phyloP scores from a whole-genome alignment of 139 green algal genomes.

The Klebsormidium nitens region DNA sequence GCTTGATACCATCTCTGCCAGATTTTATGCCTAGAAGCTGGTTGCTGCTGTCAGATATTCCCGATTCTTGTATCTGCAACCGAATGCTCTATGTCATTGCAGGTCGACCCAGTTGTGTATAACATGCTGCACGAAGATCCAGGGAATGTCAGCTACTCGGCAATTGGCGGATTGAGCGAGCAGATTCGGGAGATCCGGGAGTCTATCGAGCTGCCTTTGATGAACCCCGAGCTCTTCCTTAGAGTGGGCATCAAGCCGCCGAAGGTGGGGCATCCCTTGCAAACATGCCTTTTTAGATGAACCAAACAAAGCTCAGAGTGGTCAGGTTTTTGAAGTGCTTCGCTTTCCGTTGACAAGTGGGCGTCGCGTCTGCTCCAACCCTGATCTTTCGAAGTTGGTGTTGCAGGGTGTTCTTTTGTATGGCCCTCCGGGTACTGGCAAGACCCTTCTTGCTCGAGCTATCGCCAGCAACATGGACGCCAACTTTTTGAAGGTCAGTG shows the following conservation, averaged over 20 bases:
- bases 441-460: slow-evolving; percentile 77
- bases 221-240: slow-evolving; percentile 98
- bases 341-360: too few relatives aligned
- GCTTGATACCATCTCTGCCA: too few relatives aligned
- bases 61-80: too few relatives aligned
- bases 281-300: neutral
- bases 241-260: slow-evolving; percentile 97
- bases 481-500: slow-evolving; percentile 79
- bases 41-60: too few relatives aligned
- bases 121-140: slow-evolving; percentile 98
- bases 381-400: too few relatives aligned
- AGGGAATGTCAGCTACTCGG: slow-evolving; percentile 93
- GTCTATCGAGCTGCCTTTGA: slow-evolving; percentile 95
- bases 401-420: slow-evolving; percentile 54
- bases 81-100: too few relatives aligned
- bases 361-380: too few relatives aligned
- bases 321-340: slow-evolving; percentile 8
- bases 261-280: too few relatives aligned
- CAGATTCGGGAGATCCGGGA: slow-evolving; percentile 95
- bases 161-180: slow-evolving; percentile 91
- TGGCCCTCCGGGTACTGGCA: slow-evolving; percentile 66
- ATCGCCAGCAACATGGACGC: slow-evolving; percentile 92
- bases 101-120: slow-evolving; percentile 96
- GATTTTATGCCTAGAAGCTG: too few relatives aligned
- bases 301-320: neutral